A percentile compares a stretch with the other conserved stretches of the same genome.
Conservation (phyloP, 2,329 filamentous ascomycete genomes). For the Sclerotinia sclerotiorum region DNA sequence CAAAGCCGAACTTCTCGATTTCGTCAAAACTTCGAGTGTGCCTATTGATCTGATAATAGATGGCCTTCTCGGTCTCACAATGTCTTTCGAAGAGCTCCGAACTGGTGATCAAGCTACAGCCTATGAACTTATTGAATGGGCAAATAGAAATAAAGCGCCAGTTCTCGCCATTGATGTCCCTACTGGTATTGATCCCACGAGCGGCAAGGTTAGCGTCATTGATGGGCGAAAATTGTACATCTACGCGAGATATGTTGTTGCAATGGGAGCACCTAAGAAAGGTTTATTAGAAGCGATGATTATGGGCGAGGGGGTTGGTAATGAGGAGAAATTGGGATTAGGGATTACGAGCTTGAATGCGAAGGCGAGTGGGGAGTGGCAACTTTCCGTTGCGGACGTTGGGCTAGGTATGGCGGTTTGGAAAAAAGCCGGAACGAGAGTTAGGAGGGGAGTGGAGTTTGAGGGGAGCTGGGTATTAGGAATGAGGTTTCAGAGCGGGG, state of each 20-base stretch:
- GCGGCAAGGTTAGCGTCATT: slow-evolving; percentile 63
- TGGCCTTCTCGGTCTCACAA: slow-evolving; percentile 80
- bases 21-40: slow-evolving; percentile 57
- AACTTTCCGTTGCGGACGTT: slow-evolving; percentile 81
- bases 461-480: slow-evolving; percentile 82
- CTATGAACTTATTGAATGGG: slow-evolving; percentile 90
- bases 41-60: slow-evolving; percentile 83
- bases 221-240: slow-evolving; percentile 81
- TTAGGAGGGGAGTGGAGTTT: slow-evolving; percentile 84
- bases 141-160: slow-evolving; percentile 80
- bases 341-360: slow-evolving; percentile 20
- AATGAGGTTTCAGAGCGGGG: slow-evolving; percentile 47
- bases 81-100: slow-evolving; percentile 84
- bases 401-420: slow-evolving; percentile 81
- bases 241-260: slow-evolving; percentile 77
- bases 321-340: slow-evolving; percentile 36
- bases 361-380: slow-evolving; percentile 55
- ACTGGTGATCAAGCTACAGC: slow-evolving; percentile 79
- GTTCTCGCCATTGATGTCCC: slow-evolving; percentile 89
- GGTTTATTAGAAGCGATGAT: slow-evolving; percentile 75
- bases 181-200: slow-evolving; percentile 79
- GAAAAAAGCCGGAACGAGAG: slow-evolving; percentile 78
- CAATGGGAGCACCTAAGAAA: slow-evolving; percentile 81
- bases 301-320: slow-evolving; percentile 34
- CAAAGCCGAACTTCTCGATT: slow-evolving; percentile 62